phyloP scores from a whole-genome alignment of 169 alveolate species.

The Plasmodium inui region DNA sequence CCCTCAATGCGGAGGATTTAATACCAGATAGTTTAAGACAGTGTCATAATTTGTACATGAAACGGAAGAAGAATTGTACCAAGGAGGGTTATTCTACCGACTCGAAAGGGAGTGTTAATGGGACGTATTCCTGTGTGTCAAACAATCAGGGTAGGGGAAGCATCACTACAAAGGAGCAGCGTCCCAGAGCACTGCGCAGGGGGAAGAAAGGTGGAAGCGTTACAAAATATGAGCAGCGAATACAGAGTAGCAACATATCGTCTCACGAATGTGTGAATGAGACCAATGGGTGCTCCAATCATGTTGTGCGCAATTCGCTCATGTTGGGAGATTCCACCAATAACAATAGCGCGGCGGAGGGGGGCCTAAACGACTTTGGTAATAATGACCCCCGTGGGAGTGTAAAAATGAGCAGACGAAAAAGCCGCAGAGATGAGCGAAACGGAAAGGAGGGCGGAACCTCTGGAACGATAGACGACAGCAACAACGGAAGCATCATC shows the following conservation, averaged over 20 bases:
- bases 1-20: slow-evolving; percentile 49
- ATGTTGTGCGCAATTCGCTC: not conserved
- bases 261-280: not conserved
- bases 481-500: not conserved
- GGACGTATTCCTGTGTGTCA: slow-evolving; percentile 20
- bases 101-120: slow-evolving; percentile 19
- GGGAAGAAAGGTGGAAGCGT: not conserved
- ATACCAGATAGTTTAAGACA: slow-evolving; percentile 72
- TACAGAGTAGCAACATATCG: not conserved
- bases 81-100: slow-evolving; percentile 12
- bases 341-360: not conserved
- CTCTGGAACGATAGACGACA: slow-evolving; percentile 5
- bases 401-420: not conserved
- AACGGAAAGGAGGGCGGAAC: not conserved
- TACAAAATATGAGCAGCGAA: not conserved
- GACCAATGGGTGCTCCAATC: not conserved
- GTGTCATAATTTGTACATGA: slow-evolving; percentile 29
- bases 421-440: slow-evolving; percentile 8
- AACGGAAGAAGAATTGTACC: slow-evolving; percentile 1
- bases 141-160: not conserved
- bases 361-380: not conserved
- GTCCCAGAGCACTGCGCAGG: not conserved
- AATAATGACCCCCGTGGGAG: not conserved
- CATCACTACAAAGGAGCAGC: not conserved
- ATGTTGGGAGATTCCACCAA: not conserved